These are phyloP conservation scores for Prunus yedoensis DNA, from an alignment of 331 rosid genomes.

Conservation along the genomic window DNA sequence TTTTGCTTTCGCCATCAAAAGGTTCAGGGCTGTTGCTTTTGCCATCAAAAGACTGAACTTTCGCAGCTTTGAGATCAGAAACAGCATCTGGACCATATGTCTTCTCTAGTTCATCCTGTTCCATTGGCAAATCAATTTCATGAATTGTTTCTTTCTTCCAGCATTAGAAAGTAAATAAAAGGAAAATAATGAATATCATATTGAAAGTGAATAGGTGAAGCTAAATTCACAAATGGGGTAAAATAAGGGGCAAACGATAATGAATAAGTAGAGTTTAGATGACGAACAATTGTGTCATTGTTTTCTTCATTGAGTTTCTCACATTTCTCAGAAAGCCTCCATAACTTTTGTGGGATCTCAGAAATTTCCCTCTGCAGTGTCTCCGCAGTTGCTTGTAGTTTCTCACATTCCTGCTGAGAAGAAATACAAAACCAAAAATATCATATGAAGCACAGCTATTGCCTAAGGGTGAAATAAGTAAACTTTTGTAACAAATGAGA, in stretches of 20 bases:
- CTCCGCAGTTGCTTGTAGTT: constrained; percentile 28
- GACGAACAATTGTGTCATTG: constrained; percentile 39
- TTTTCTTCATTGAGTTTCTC: constrained; percentile 37
- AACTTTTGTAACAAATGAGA: not conserved
- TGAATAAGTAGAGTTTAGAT: constrained; percentile 24
- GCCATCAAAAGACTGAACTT: constrained; percentile 20
- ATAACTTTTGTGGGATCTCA: constrained; percentile 26
- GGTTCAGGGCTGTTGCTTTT: not conserved
- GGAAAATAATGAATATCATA: no score
- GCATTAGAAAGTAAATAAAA: no score
- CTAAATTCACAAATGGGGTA: no score
- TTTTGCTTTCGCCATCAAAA: no score
- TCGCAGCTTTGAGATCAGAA: constrained; percentile 37
- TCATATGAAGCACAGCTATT: not conserved
- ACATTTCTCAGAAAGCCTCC: constrained; percentile 45
- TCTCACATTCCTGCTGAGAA: constrained; percentile 51
- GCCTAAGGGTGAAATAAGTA: not conserved
- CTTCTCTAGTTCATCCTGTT: constrained; percentile 47
- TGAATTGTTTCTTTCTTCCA: not conserved
- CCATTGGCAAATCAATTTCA: constrained; percentile 13
- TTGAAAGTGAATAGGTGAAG: no score
- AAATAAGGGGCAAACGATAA: not conserved
- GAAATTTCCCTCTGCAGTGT: constrained; percentile 30
- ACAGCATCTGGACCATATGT: constrained; percentile 46
- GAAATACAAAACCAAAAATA: constrained; percentile 8